Conservation (phyloP, 2,329 filamentous ascomycete genomes). For the Cladosporium sp. region DNA sequence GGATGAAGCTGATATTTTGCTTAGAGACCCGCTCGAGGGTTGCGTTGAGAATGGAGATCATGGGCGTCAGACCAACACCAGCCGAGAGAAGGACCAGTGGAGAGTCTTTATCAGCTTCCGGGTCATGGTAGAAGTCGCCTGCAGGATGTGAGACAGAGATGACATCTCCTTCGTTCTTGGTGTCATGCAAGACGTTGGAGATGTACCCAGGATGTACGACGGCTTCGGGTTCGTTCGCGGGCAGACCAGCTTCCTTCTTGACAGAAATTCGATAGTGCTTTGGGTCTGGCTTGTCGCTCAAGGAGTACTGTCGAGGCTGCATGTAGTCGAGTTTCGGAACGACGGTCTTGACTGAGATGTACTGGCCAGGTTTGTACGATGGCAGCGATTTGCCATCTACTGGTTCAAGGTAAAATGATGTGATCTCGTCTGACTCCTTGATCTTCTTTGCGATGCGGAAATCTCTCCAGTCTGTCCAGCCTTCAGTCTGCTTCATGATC, state of each 20-base stretch:
- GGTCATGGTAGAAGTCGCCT: slow-evolving; percentile 59
- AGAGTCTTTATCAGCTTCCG: slow-evolving; percentile 38
- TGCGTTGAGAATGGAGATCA: slow-evolving; percentile 62
- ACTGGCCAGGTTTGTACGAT: slow-evolving; percentile 65
- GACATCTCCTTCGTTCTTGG: slow-evolving; percentile 56
- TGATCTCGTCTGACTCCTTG: slow-evolving; percentile 63
- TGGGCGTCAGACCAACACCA: slow-evolving; percentile 64
- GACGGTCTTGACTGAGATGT: slow-evolving; percentile 60
- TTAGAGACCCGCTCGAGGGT: slow-evolving; percentile 35
- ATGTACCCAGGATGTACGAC: slow-evolving; percentile 59
- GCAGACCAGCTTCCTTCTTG: slow-evolving; percentile 60
- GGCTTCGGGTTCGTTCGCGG: slow-evolving; percentile 42
- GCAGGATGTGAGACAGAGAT: slow-evolving; percentile 63
- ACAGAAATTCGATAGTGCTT: slow-evolving; percentile 67
- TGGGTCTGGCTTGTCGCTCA: slow-evolving; percentile 60
- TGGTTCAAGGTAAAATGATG: slow-evolving; percentile 65
- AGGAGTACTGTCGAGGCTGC: slow-evolving; percentile 69
- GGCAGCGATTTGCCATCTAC: slow-evolving; percentile 60
- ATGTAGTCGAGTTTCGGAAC: slow-evolving; percentile 57
- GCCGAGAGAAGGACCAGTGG: slow-evolving; percentile 65
- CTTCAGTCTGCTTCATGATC: slow-evolving; percentile 58
- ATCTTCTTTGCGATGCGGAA: slow-evolving; percentile 64
- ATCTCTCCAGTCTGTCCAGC: slow-evolving; percentile 64
- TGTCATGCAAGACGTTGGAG: slow-evolving; percentile 65
- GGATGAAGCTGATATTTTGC: slow-evolving; percentile 59